Evolutionary conservation across 305 asterid species (phyloP).

Genomic region (Fraxinus ornus): DNA sequence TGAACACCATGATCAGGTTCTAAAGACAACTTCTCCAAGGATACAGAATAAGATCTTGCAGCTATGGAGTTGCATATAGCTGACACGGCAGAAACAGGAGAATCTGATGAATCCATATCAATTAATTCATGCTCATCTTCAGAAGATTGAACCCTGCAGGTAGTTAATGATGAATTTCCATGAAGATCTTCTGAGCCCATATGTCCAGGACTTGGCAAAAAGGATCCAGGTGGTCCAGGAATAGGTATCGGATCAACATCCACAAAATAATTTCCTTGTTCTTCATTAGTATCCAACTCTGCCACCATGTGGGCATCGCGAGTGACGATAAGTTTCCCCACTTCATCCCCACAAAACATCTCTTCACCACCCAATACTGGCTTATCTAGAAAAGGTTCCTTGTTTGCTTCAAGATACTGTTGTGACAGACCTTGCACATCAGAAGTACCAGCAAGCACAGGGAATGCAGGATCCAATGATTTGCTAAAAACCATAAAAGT

Average conservation of each 20-base stretch:
- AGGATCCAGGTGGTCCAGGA: constrained; percentile 97
- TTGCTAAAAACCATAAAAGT: constrained; percentile 44
- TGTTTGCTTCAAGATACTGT: constrained; percentile 32
- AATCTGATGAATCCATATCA: constrained; percentile 65
- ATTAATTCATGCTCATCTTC: constrained; percentile 64
- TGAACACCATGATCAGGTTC: constrained; percentile 25
- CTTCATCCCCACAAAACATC: constrained; percentile 39
- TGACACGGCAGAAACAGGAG: constrained; percentile 69
- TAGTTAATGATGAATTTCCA: constrained; percentile 74
- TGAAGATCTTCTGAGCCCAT: constrained; percentile 77
- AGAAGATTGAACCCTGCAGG: constrained; percentile 71
- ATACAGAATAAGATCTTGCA: constrained; percentile 49
- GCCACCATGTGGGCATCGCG: constrained; percentile 25
- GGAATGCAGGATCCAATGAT: constrained; percentile 43
- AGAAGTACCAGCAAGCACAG: constrained; percentile 35
- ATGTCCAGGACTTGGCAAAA: constrained; percentile 86
- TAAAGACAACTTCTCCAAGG: constrained; percentile 35
- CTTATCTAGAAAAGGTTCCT: constrained; percentile 40
- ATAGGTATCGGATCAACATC: constrained; percentile 89
- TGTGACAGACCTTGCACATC: constrained; percentile 34
- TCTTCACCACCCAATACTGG: constrained; percentile 51
- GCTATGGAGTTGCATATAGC: constrained; percentile 46
- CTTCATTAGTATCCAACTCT: constrained; percentile 46
- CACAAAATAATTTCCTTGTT: constrained; percentile 54
- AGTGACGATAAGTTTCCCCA: constrained; percentile 33